These are phyloP conservation scores for Coriaria nepalensis DNA, from an alignment of 306 rosid genomes.

Conservation along the genomic window DNA sequence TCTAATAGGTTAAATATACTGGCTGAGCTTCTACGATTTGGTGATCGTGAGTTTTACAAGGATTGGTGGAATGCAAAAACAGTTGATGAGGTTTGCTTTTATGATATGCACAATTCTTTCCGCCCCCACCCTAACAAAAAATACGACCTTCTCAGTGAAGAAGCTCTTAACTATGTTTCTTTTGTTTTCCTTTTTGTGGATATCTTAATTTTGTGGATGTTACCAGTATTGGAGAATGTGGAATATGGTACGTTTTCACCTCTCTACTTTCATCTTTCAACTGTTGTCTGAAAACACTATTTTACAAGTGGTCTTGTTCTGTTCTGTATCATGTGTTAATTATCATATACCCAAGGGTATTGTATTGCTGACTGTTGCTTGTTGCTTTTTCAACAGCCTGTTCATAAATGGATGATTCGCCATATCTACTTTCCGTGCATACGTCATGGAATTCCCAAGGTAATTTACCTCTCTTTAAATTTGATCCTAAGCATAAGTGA, in stretches of 20 bases:
- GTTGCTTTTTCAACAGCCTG: constrained; percentile 51
- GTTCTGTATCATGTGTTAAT: not conserved
- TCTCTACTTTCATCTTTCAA: not conserved
- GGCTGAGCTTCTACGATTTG: constrained; percentile 92
- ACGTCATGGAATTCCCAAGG: constrained; percentile 74
- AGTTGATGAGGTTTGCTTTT: constrained; percentile 63
- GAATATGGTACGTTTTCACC: constrained; percentile 72
- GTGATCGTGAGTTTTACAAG: constrained; percentile 92
- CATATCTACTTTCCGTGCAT: constrained; percentile 88
- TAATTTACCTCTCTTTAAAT: constrained; percentile 14
- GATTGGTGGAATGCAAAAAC: constrained; percentile 99
- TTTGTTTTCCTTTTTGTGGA: constrained; percentile 16
- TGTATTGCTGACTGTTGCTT: constrained; percentile 16
- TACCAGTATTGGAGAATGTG: constrained; percentile 98
- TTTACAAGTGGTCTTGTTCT: not conserved
- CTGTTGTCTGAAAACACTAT: not conserved
- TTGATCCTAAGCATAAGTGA: not conserved
- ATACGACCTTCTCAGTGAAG: constrained; percentile 7
- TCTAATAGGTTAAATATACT: constrained; percentile 86
- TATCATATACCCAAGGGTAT: not conserved
- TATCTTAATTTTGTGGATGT: constrained; percentile 23
- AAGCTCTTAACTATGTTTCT: constrained; percentile 19
- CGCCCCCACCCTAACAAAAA: not conserved
- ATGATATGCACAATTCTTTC: constrained; percentile 10
- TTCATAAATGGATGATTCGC: constrained; percentile 97